Evolutionary conservation across 2,329 filamentous ascomycete species (phyloP).

Genomic region (Aquanectria penicillioides): DNA sequence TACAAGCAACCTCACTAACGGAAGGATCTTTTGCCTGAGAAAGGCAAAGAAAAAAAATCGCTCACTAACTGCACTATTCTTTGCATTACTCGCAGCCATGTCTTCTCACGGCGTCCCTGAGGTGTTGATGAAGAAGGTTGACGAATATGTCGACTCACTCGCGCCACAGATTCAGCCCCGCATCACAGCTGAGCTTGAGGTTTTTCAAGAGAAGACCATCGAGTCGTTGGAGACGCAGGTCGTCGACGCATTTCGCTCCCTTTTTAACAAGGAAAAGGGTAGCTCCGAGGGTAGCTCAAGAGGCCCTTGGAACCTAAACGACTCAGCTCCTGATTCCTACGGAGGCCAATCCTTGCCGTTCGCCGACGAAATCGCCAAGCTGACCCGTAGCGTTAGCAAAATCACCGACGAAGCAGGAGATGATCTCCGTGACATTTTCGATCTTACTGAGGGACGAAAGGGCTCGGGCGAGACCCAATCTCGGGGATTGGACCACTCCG

Average conservation of each 20-base stretch:
- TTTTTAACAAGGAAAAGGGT: constrained; percentile 51
- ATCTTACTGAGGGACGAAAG: constrained; percentile 50
- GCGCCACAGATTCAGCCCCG: constrained; percentile 58
- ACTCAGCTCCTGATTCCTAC: constrained; percentile 52
- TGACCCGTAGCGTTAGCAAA: constrained; percentile 53
- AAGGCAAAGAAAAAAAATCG: neutral
- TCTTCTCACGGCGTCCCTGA: constrained; percentile 53
- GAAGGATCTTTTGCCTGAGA: constrained; percentile 2
- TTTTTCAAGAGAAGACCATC: constrained; percentile 57
- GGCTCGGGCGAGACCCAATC: constrained; percentile 37
- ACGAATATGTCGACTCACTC: constrained; percentile 59
- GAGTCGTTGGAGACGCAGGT: constrained; percentile 57
- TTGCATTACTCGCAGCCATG: constrained; percentile 36
- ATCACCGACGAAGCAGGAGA: constrained; percentile 54
- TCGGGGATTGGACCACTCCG: constrained; percentile 37
- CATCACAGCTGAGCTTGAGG: constrained; percentile 55
- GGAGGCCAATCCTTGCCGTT: constrained; percentile 55
- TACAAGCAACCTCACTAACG: neutral
- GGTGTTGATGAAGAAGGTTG: constrained; percentile 55
- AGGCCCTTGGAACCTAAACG: constrained; percentile 38
- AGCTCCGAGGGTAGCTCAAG: constrained; percentile 30
- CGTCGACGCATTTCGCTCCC: constrained; percentile 55
- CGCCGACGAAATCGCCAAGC: constrained; percentile 55
- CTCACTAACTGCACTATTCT: neutral
- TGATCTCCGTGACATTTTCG: constrained; percentile 56